Base-by-base conservation (phyloP, 768 basidiomycete genomes). In the Termitomyces sp. region DNA sequence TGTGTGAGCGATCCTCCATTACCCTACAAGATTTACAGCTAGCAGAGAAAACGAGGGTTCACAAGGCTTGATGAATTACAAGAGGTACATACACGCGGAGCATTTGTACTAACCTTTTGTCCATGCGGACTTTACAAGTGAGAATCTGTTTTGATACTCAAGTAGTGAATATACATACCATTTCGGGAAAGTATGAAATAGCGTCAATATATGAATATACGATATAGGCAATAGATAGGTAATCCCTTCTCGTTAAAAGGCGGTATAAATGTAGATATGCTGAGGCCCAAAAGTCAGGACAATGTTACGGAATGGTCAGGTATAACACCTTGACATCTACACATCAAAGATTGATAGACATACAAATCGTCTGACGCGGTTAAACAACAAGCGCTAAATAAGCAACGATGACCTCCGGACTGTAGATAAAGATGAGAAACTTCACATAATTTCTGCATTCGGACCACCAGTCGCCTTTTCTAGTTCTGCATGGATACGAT, bases 1-100 rank as follows among this genome's bases (percentile, higher is more conserved):
- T 96, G 92, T 94, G 92, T 66, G 86, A 91, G 31, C 84, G 84
- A 58, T 90, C 89, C n/a, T 82, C 82, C 34, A 91, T 95, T 61
- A 78, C 83, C 16, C 68, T 87, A 12, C 84, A 87, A 39, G 93
- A 95, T 69, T 84, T 94, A 59, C 71, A 69, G 56, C 59, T 75
- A 27, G 78, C 77, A 24, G 61, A 64, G 24, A 78, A 78, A 67
- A 61, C 63, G 20, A 46, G 33, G 22, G 30, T 50, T 22, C 30
- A 61, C 20, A 42, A 64, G 13, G 27, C 6, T 20, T 42, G 12
- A 46, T 2, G 16, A 31, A 4, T 18, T 27, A 2, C 12, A 34
- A 55, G 16, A 13, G 9, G 12, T 12, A 33, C 18, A 49, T 41
- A 39, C 57, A 52, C n/a, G 16, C 20, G 20, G n/a, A 22, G 20